These are phyloP conservation scores for Thalia dealbata DNA, from an alignment of 176 grass and related monocot species.

Conservation along the genomic window DNA sequence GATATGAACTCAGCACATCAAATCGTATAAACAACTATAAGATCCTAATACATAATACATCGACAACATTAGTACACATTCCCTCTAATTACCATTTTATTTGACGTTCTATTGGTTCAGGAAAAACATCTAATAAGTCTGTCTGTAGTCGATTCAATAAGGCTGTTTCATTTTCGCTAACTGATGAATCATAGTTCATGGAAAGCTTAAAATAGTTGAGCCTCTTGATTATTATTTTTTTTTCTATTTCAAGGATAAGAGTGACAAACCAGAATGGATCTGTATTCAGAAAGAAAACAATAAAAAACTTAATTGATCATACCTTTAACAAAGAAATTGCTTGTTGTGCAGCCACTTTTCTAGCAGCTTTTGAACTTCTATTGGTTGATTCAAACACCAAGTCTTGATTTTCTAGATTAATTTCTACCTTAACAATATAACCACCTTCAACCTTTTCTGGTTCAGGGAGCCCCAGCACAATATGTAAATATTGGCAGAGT, in stretches of 20 bases:
- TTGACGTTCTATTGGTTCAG: too few relatives aligned
- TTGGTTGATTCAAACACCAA: conserved; percentile 56
- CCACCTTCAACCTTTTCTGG: conserved; percentile 24
- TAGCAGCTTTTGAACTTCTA: conserved; percentile 58
- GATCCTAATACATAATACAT: too few relatives aligned
- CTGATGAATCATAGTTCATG: not conserved
- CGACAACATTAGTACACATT: too few relatives aligned
- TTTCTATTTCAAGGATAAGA: not conserved
- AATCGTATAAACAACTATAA: too few relatives aligned
- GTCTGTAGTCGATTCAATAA: not conserved
- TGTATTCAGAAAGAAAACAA: conserved; percentile 3
- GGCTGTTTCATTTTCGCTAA: not conserved
- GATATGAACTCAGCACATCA: too few relatives aligned
- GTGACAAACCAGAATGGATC: not conserved
- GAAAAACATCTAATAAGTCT: too few relatives aligned
- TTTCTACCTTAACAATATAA: conserved; percentile 65
- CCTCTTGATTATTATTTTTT: not conserved
- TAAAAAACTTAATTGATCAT: conserved; percentile 3
- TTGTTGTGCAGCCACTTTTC: conserved; percentile 75
- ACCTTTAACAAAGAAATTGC: conserved; percentile 75
- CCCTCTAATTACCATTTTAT: too few relatives aligned
- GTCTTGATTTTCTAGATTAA: conserved; percentile 28
- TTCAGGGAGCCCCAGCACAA: conserved; percentile 53
- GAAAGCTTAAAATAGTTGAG: not conserved
- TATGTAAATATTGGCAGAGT: conserved; percentile 53